Conservation (phyloP, 1,284 basidiomycete genomes). For the Cutaneotrichosporon sp. region DNA sequence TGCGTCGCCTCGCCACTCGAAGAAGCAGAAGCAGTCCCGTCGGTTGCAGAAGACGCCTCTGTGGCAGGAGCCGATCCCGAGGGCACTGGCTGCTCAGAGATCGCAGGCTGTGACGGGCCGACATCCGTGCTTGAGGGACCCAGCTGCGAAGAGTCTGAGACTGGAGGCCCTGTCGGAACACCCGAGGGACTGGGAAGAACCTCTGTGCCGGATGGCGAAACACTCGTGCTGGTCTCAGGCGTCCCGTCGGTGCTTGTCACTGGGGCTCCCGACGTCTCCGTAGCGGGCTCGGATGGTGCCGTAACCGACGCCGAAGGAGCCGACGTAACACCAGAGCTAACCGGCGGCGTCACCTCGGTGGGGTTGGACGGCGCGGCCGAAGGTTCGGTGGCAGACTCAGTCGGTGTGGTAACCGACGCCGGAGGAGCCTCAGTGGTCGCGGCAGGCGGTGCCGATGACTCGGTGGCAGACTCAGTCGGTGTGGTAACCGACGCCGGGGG, state of each 20-base stretch:
- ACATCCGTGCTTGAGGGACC: neutral
- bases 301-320: no score
- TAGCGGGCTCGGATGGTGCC: neutral
- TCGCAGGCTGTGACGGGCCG: neutral
- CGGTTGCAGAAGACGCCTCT: neutral
- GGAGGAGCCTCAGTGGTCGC: no score
- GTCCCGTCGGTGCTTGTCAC: no score
- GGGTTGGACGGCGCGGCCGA: no score
- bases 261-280: neutral
- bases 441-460: no score
- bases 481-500: no score
- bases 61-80: neutral
- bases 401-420: no score
- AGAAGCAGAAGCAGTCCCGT: neutral
- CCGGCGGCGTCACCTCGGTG: no score
- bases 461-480: no score
- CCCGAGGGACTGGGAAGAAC: neutral
- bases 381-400: no score
- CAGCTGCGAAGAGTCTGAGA: neutral
- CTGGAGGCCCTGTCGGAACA: neutral
- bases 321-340: no score
- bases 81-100: neutral
- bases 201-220: neutral
- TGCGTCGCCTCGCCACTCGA: neutral
- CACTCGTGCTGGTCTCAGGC: no score